Base-by-base conservation (phyloP, 2,329 filamentous ascomycete species). In the Cladorrhinum sp. region DNA sequence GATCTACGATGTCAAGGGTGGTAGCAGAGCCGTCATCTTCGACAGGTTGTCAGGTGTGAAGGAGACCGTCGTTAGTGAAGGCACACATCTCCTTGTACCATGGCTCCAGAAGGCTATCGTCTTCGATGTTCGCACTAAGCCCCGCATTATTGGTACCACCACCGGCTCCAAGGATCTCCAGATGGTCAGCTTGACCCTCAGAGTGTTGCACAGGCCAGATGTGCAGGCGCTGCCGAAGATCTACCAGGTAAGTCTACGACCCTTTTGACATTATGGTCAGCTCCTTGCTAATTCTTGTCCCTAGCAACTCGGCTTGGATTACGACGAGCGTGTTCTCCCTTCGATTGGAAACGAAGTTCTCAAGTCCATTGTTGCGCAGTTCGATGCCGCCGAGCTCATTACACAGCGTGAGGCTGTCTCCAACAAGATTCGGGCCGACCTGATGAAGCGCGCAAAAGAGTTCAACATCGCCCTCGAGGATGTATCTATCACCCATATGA, bases 391-490 rank as follows among this genome's bases (percentile, higher is more conserved):
- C 65, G 95, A 99, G 81, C 88, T 99, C 70, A 99, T 99, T 82
- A 99, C 95, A 61, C 95, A 99, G 81, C 90, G 95, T 76, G 96
- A 99, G 81, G 92, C 93, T 66, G 95, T 99, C 71, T 93, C 89
- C 66, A 89, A 97, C 78, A 90, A 93, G 71, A 99, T 99, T 82
- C 92, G 91, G 63, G 84, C 85, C 69, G 95, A 99, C 75, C 87
- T 99, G 54, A 88, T 95, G 73, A 92, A 90, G 80, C 93, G 95
- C 71, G 95, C 95, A 52, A 81, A 88, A 72, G 95, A 99, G 78
- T 99, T 99, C 87, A 96, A 99, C 83, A 99, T 99, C 73, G 92
- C 92, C 25, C 91, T 99, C 57, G 95, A 99, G 79, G 95, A 99
- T 73, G 95, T 99, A 62, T 96, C 92, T 73, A 99, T 99, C 78